Conservation (phyloP, 768 basidiomycete genomes). For the Vishniacozyma victoriae region DNA sequence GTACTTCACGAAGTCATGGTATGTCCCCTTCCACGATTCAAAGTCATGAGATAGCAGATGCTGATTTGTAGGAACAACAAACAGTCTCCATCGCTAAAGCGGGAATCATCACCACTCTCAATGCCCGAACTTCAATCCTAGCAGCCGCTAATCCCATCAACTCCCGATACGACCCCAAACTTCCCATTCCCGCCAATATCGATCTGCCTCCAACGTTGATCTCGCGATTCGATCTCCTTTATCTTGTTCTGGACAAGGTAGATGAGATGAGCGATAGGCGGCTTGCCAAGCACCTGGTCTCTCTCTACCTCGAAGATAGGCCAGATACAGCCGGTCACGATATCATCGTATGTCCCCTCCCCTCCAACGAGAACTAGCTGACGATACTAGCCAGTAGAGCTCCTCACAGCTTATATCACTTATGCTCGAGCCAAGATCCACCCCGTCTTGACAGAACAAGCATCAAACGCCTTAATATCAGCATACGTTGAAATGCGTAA, state of each 20-base stretch:
- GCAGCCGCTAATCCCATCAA: constrained; percentile 97
- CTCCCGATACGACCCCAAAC: constrained; percentile 46
- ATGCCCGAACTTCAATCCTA: constrained; percentile 93
- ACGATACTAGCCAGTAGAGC: constrained; percentile 66
- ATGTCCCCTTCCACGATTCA: constrained; percentile 4
- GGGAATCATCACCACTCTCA: constrained; percentile 95
- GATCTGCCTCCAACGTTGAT: constrained; percentile 96
- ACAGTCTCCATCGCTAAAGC: constrained; percentile 99
- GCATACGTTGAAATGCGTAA: constrained; percentile 93
- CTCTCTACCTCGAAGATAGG: constrained; percentile 85
- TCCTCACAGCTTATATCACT: constrained; percentile 88
- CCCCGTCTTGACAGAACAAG: constrained; percentile 78
- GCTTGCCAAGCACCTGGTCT: constrained; percentile 86
- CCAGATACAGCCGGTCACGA: constrained; percentile 64
- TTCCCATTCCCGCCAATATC: constrained; percentile 86
- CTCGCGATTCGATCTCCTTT: constrained; percentile 93
- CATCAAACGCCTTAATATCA: constrained; percentile 72
- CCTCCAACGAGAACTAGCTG: background rate
- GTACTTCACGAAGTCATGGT: constrained; percentile 55
- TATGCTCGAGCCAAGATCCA: constrained; percentile 81
- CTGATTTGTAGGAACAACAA: constrained; percentile 74
- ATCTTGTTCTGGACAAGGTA: constrained; percentile 89
- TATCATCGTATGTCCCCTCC: constrained; percentile 58
- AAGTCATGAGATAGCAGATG: background rate
- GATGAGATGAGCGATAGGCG: constrained; percentile 80